phyloP scores from a whole-genome alignment of 805 yeast genomes.

The Suhomyces sp. region DNA sequence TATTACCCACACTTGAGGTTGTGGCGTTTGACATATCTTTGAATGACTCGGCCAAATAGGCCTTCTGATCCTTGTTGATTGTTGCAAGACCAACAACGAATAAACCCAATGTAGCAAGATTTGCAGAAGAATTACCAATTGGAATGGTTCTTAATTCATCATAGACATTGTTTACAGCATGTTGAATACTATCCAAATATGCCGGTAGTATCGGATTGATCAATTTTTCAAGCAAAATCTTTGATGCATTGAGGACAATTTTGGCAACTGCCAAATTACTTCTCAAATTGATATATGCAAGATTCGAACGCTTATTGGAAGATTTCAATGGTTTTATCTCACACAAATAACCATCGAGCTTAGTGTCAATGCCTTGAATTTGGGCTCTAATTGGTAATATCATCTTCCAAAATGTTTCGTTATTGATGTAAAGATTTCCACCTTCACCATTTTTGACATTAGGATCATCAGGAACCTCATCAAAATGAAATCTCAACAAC shows the following conservation, averaged over 20 bases:
- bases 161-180: slow-evolving; percentile 5
- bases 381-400: slow-evolving; percentile 8
- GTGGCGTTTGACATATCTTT: slow-evolving; percentile 2
- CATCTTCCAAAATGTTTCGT: slow-evolving; percentile 11
- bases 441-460: background rate
- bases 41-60: slow-evolving; percentile 1
- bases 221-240: slow-evolving; percentile 13
- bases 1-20: slow-evolving; percentile 11
- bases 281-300: slow-evolving; percentile 9
- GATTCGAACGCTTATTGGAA: background rate
- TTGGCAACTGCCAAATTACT: slow-evolving; percentile 13
- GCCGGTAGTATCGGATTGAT: slow-evolving; percentile 13
- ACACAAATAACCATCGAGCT: slow-evolving; percentile 6
- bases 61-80: slow-evolving; percentile 4
- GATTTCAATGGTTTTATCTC: slow-evolving; percentile 4
- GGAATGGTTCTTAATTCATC: slow-evolving; percentile 7
- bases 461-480: background rate
- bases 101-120: slow-evolving; percentile 11
- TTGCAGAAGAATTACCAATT: slow-evolving; percentile 10
- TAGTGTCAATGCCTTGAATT: slow-evolving; percentile 4
- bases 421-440: slow-evolving; percentile 8
- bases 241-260: slow-evolving; percentile 9
- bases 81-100: slow-evolving; percentile 10
- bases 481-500: slow-evolving; percentile 25
- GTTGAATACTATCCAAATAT: slow-evolving; percentile 9